Conservation (phyloP, 1,284 basidiomycete species). For the Cutaneotrichosporon dermatis region DNA sequence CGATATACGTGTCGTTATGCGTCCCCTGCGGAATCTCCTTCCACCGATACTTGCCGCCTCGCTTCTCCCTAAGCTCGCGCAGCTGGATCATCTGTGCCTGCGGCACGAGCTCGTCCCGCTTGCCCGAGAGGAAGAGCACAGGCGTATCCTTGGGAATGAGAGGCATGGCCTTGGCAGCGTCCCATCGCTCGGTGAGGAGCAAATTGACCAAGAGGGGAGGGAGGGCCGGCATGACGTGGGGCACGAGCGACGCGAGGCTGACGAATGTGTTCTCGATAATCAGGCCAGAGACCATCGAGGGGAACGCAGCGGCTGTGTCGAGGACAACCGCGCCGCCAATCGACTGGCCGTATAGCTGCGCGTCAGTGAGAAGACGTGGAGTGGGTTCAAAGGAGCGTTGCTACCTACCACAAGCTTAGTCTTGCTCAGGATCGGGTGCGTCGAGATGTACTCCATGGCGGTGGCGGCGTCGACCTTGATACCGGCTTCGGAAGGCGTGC, state of each 20-base stretch:
- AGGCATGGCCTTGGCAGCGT: constrained; percentile 66
- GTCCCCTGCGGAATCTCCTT: constrained; percentile 60
- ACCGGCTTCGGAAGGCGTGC: constrained; percentile 74
- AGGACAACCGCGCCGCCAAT: constrained; percentile 95
- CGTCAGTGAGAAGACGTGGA: constrained; percentile 4
- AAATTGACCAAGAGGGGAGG: constrained; percentile 53
- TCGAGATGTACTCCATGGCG: constrained; percentile 67
- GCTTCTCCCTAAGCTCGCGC: constrained; percentile 55
- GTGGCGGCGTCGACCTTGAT: constrained; percentile 73
- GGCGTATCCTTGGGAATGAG: constrained; percentile 66
- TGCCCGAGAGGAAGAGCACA: constrained; percentile 78
- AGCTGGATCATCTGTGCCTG: constrained; percentile 75
- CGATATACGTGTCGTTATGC: constrained; percentile 71
- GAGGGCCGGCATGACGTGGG: constrained; percentile 72
- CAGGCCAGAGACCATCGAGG: constrained; percentile 57
- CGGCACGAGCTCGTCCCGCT: constrained; percentile 78
- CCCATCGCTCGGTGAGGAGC: constrained; percentile 66
- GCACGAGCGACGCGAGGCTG: constrained; percentile 73
- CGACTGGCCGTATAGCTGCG: constrained; percentile 76
- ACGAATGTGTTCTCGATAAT: constrained; percentile 92
- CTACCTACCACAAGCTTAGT: constrained; percentile 50
- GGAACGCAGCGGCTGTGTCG: constrained; percentile 76
- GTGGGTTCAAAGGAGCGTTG: background rate
- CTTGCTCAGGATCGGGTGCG: constrained; percentile 63
- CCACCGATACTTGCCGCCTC: constrained; percentile 52